These are phyloP conservation scores for Cyanidioschyzon merolae DNA, from an alignment of 23 red algal species.

Conservation along the genomic window DNA sequence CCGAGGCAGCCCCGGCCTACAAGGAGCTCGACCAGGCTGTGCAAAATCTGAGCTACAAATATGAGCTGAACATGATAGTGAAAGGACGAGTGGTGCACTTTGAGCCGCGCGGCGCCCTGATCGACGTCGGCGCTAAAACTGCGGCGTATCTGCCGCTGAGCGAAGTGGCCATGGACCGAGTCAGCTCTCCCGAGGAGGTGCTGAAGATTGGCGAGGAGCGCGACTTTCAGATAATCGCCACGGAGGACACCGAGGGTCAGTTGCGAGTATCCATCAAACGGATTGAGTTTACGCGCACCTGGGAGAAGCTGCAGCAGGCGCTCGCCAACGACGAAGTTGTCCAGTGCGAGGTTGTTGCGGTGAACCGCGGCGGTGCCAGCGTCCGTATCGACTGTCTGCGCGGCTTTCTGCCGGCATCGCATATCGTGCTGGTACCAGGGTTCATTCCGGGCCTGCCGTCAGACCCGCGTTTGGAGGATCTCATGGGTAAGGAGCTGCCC, in stretches of 20 bases:
- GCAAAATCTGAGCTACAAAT: constrained; percentile 46
- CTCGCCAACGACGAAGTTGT: constrained; percentile 73
- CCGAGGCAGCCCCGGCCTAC: constrained; percentile 23
- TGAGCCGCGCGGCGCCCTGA: constrained; percentile 67
- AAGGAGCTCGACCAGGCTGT: constrained; percentile 69
- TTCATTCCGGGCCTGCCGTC: not conserved
- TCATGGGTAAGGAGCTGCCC: constrained; percentile 60
- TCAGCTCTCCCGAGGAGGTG: constrained; percentile 44
- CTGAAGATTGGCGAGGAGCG: constrained; percentile 58
- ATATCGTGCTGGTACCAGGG: constrained; percentile 38
- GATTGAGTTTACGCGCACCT: constrained; percentile 64
- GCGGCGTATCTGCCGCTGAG: constrained; percentile 50
- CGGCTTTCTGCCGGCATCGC: constrained; percentile 74
- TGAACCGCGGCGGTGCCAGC: constrained; percentile 80
- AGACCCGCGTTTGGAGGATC: constrained; percentile 30
- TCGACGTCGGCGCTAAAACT: constrained; percentile 98
- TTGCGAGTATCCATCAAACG: constrained; percentile 66
- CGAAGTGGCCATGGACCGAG: constrained; percentile 54
- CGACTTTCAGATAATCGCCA: constrained; percentile 72
- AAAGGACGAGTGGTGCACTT: constrained; percentile 56
- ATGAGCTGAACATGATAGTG: constrained; percentile 50
- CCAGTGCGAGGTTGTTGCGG: constrained; percentile 38
- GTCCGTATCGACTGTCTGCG: constrained; percentile 74
- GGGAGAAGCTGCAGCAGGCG: constrained; percentile 61
- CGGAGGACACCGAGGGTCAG: constrained; percentile 84